Percentiles rank a stretch among this genome's conserved stretches.
These are phyloP conservation scores for Aspergillus asperescens DNA, from an alignment of 495 filamentous ascomycete species.

Conservation along the genomic window DNA sequence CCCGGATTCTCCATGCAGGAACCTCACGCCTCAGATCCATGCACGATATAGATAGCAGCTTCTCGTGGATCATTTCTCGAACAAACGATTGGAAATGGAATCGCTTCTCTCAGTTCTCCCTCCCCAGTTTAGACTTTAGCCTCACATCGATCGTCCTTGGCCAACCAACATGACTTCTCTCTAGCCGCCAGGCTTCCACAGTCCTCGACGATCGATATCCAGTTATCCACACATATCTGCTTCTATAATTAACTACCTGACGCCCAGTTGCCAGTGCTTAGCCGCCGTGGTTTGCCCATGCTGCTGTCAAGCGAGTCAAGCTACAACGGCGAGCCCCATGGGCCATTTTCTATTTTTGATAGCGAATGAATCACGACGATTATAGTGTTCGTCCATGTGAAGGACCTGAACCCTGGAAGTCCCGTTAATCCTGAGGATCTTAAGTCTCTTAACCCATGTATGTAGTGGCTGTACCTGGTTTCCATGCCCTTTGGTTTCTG, in stretches of 20 bases:
- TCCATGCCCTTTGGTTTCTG: no score
- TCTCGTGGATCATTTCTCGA: background rate
- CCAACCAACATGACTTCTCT: background rate
- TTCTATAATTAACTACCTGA: conserved; percentile 1
- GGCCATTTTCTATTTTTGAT: background rate
- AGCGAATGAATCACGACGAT: background rate
- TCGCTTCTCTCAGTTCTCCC: background rate
- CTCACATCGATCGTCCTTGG: background rate
- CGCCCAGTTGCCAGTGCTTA: conserved; percentile 2
- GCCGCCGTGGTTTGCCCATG: conserved; percentile 1
- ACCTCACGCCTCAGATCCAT: background rate
- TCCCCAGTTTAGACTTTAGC: background rate
- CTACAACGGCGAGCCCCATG: background rate
- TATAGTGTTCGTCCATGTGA: no score
- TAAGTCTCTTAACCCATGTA: no score
- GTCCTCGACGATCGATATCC: no score
- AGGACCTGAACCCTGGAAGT: no score
- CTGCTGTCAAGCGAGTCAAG: background rate
- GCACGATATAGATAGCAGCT: background rate
- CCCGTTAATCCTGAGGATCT: background rate
- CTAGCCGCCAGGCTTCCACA: background rate
- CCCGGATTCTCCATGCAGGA: background rate
- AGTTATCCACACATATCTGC: background rate
- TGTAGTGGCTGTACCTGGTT: no score
- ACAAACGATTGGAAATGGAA: background rate